Base-by-base conservation (phyloP, 1,284 basidiomycete genomes). In the Coriolopsis trogii region DNA sequence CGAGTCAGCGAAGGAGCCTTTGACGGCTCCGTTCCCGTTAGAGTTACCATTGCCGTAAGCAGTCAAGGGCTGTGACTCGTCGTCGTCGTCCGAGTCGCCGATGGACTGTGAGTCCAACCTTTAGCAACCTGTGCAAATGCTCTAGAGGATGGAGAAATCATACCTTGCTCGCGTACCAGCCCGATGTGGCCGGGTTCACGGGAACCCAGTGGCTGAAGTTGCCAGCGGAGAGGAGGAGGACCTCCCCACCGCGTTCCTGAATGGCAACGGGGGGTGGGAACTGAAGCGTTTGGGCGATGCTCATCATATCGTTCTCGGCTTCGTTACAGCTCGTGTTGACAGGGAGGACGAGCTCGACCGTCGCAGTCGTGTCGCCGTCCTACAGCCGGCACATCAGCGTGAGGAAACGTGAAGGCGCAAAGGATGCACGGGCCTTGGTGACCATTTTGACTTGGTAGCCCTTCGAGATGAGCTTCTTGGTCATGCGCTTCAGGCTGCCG, bases 181-280 rank as follows among this genome's bases (percentile, higher is more conserved):
- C 50, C 3, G 21, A 15, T 18, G 41, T 49, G n/a, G 55, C 50
- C 15, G 55, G 50, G 39, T 43, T 53, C 36, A 56, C 50, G 41
- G 41, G 40, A 24, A 16, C 28, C 55, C 55, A 57, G 44, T 39
- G 41, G 12, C 25, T 15, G 39, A 50, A 43, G 23, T 24, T 31
- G 8, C 44, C 51, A 13, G 16, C 39, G 8, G 42, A 9, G 34
- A 18, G 25, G 15, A 46, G 18, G 30, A 34, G 26, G 12, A 49
- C 13, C 24, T 53, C 31, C 6, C 50, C 51, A 10, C 37, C 28
- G 24, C 45, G 51, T 28, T 38, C 36, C 21, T 41, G 41, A 43
- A 56, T 53, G 2, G 38, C 25, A 13, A 25, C 42, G 20, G 23
- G 36, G 18, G 24, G 24, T 23, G 29, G 25, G 30, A 39, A 26